Base-by-base conservation (phyloP, 495 filamentous ascomycete genomes). In the Bathelium albidoporum region DNA sequence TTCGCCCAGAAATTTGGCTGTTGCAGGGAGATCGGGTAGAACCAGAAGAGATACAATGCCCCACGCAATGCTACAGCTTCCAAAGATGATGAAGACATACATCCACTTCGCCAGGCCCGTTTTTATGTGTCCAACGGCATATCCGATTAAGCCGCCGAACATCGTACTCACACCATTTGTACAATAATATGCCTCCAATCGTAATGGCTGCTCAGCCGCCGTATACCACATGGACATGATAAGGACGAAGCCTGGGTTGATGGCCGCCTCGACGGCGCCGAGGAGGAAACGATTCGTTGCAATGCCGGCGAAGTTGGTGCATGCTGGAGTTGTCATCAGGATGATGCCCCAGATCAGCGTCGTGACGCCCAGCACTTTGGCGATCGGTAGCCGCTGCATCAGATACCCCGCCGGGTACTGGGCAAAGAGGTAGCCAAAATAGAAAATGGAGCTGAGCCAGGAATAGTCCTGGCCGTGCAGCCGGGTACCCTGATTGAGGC, bases 201-300 rank as follows among this genome's bases (percentile, higher is more conserved):
- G 76, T n/a, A 83, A 68, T 4, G 81, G 81, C 62, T 85, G 82
- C 62, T 85, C 82, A 12, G 73, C 70, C 1, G 75, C 62, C 0
- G 71, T 78, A 68, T 83, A 86, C 81, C 81, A 85, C 77, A 83
- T 82, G 4, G 77, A 75, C 71, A 82, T 81, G 32, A 83, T 74
- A 1, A 85, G 73, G 0, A 85, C 76, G 62, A 85, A 82, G 0
- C 79, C 81, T 0, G 84, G 84, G 58, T 82, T 83, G 29, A 71
- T 67, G 1, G 65, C 65, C 3, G 70, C 64, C 59, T 73, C 72
- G 12, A 68, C 24, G 1, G 63, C 61, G 24, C 72, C 72, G 2
- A 72, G 68, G 10, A 73, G 65, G 52, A 72, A 72, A 22, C 72
- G 58, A 49, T 71, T 72, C 14, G 49, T 61, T 3, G 66, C 68